phyloP scores from a whole-genome alignment of 352 stramenopile species.

The Phytophthora aleatoria region DNA sequence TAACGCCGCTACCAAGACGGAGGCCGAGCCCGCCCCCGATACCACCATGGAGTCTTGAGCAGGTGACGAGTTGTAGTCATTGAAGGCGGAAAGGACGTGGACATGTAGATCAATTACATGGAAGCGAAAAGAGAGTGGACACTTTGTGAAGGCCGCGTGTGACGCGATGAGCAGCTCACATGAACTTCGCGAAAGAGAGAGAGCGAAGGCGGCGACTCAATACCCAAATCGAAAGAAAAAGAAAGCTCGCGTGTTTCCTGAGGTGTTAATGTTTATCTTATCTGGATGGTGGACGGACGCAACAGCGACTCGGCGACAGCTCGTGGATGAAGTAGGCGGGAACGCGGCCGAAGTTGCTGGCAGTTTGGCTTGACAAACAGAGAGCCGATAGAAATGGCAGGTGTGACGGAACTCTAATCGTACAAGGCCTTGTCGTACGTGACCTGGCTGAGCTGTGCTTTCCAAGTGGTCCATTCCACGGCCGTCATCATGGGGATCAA shows the following conservation, averaged over 20 bases:
- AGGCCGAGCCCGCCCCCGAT: slow-evolving; percentile 27
- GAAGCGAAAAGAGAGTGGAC: slow-evolving; percentile 27
- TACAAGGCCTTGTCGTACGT: slow-evolving; percentile 83
- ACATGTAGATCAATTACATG: slow-evolving; percentile 35
- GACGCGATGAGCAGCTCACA: slow-evolving; percentile 29
- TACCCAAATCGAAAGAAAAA: slow-evolving; percentile 51
- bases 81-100: slow-evolving; percentile 12
- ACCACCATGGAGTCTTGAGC: slow-evolving; percentile 43
- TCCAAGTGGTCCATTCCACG: slow-evolving; percentile 86
- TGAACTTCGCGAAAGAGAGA: slow-evolving; percentile 24
- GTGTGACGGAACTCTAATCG: slow-evolving; percentile 45
- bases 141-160: slow-evolving; percentile 30
- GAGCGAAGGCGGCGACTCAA: slow-evolving; percentile 22
- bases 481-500: slow-evolving; percentile 83
- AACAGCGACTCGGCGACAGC: slow-evolving; percentile 13
- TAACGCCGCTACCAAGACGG: slow-evolving; percentile 21
- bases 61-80: slow-evolving; percentile 29
- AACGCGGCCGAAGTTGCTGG: slow-evolving; percentile 10
- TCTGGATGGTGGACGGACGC: slow-evolving; percentile 32
- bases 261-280: slow-evolving; percentile 41
- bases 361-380: slow-evolving; percentile 13
- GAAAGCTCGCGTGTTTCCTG: slow-evolving; percentile 46
- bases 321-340: slow-evolving; percentile 5
- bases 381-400: background rate
- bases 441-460: slow-evolving; percentile 74